Conservation (phyloP, 768 basidiomycete species). For the Daedaleopsis nitida region DNA sequence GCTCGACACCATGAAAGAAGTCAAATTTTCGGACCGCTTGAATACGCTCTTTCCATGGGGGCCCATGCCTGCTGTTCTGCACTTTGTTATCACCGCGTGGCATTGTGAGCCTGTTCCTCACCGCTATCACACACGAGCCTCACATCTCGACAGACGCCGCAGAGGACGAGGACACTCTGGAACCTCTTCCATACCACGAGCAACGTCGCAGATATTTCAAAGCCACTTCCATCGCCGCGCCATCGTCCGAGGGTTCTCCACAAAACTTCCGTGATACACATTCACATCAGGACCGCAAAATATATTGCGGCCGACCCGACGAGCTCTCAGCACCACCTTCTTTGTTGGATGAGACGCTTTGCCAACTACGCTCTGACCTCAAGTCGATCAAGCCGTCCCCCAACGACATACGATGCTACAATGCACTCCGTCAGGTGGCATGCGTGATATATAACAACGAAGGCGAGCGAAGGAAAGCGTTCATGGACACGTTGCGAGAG, state of each 20-base stretch:
- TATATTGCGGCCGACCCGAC: neutral
- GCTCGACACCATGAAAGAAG: too few relatives aligned
- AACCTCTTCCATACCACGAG: neutral
- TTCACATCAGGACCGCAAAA: neutral
- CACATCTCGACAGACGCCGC: too few relatives aligned
- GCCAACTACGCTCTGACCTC: neutral
- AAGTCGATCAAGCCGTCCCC: neutral
- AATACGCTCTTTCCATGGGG: too few relatives aligned
- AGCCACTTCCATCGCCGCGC: neutral
- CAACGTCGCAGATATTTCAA: neutral
- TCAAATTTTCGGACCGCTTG: too few relatives aligned
- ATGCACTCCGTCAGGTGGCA: neutral
- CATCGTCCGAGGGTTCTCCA: neutral
- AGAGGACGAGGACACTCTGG: neutral
- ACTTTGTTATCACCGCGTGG: too few relatives aligned
- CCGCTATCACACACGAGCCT: too few relatives aligned
- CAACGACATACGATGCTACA: constrained; percentile 1
- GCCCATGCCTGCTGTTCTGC: too few relatives aligned
- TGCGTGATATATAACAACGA: neutral
- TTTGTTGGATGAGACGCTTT: constrained; percentile 1
- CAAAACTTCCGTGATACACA: too few relatives aligned
- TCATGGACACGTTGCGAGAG: neutral
- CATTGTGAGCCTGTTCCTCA: too few relatives aligned
- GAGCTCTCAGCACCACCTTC: neutral
- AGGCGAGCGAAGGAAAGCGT: neutral